Conservation (phyloP, 257 asterid genomes). For the Solanum tacnaense region DNA sequence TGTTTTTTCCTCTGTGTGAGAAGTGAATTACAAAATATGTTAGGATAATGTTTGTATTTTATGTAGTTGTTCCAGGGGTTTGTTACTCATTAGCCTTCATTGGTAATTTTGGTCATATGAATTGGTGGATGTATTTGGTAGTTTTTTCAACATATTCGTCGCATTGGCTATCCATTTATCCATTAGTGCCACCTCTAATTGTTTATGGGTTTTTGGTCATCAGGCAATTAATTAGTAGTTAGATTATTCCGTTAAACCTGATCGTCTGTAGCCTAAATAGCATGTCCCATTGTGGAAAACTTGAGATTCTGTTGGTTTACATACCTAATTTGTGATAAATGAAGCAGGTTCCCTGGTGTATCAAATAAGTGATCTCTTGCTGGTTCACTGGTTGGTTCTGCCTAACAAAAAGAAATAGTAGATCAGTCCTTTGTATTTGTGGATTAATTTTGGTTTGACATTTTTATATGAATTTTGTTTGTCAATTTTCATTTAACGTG, state of each 20-base stretch:
- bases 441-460: neutral
- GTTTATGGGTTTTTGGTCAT: neutral
- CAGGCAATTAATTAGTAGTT: neutral
- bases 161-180: neutral
- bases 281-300: neutral
- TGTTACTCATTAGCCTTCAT: neutral
- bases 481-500: slow-evolving; percentile 12
- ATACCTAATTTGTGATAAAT: neutral
- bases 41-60: neutral
- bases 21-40: neutral
- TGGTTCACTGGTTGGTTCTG: neutral
- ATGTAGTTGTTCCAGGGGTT: neutral
- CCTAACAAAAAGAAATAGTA: neutral
- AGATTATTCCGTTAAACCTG: neutral
- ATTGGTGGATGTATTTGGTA: neutral
- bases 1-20: neutral
- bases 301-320: neutral
- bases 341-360: neutral
- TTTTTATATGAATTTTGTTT: neutral
- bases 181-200: neutral
- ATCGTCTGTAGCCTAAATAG: neutral
- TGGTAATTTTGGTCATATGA: neutral
- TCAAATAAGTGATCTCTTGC: neutral
- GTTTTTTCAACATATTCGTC: neutral
- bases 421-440: neutral